phyloP scores from a whole-genome alignment of 108 stramenopile species.

The Discostella pseudostelligera region DNA sequence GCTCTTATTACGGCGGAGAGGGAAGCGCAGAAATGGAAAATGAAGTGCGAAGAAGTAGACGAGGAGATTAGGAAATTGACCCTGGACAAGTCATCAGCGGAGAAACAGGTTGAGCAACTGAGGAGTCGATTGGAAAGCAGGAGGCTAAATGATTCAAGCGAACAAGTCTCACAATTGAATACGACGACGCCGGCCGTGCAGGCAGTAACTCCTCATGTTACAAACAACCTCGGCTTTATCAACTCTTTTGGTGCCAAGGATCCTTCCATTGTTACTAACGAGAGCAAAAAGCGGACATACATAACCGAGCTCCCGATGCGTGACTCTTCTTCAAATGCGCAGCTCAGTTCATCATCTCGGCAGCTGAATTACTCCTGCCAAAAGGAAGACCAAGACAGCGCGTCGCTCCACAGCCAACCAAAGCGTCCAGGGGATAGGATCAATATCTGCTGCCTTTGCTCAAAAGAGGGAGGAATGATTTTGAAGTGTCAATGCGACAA shows the following conservation, averaged over 20 bases:
- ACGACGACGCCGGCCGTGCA: not conserved
- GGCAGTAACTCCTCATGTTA: slow-evolving; percentile 32
- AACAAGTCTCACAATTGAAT: not conserved
- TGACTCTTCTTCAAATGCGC: slow-evolving; percentile 4
- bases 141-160: slow-evolving; percentile 32
- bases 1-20: slow-evolving; percentile 45
- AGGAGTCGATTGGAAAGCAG: slow-evolving; percentile 40
- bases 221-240: slow-evolving; percentile 39
- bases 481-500: slow-evolving; percentile 24
- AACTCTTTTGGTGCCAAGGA: slow-evolving; percentile 31
- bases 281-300: slow-evolving; percentile 21
- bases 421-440: slow-evolving; percentile 1
- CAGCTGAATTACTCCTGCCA: slow-evolving; percentile 24
- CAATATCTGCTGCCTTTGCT: slow-evolving; percentile 21
- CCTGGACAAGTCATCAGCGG: slow-evolving; percentile 43
- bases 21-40: slow-evolving; percentile 53
- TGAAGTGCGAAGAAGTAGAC: slow-evolving; percentile 52
- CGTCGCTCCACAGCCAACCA: slow-evolving; percentile 8
- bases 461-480: slow-evolving; percentile 27
- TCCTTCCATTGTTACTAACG: slow-evolving; percentile 9
- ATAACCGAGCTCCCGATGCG: slow-evolving; percentile 31
- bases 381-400: slow-evolving; percentile 9
- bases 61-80: slow-evolving; percentile 50
- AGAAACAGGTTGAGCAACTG: slow-evolving; percentile 50
- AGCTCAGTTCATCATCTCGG: slow-evolving; percentile 11